phyloP scores from a whole-genome alignment of 345 rosid genomes.

The Salix exigua region DNA sequence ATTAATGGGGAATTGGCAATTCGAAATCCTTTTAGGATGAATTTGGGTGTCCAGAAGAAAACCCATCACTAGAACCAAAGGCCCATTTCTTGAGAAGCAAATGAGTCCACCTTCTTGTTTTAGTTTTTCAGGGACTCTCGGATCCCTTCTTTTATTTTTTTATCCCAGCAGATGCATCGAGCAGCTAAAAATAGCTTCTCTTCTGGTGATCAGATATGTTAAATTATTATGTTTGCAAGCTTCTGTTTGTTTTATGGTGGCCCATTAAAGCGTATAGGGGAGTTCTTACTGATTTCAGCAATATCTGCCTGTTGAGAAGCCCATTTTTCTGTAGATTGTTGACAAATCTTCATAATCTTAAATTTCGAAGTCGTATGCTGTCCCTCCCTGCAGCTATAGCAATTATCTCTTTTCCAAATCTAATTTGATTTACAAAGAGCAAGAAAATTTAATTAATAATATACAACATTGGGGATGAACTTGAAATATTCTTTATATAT shows the following conservation, averaged over 20 bases:
- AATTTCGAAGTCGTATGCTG: no score
- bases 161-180: neutral
- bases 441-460: no score
- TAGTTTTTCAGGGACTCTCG: neutral
- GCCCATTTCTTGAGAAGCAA: neutral
- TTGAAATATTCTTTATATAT: no score
- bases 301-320: no score
- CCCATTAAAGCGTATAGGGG: neutral
- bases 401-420: neutral
- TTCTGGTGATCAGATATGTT: no score
- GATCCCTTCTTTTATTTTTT: neutral
- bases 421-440: no score
- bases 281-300: neutral
- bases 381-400: no score
- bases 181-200: neutral
- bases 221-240: neutral
- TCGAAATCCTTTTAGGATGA: no score
- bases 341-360: no score
- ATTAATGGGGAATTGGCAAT: no score
- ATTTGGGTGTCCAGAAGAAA: no score
- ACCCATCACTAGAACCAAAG: neutral
- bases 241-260: neutral
- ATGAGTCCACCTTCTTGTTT: neutral
- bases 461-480: no score
- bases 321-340: neutral